Evolutionary conservation across 495 filamentous ascomycete species (phyloP).

Genomic region (Neurospora sp.): DNA sequence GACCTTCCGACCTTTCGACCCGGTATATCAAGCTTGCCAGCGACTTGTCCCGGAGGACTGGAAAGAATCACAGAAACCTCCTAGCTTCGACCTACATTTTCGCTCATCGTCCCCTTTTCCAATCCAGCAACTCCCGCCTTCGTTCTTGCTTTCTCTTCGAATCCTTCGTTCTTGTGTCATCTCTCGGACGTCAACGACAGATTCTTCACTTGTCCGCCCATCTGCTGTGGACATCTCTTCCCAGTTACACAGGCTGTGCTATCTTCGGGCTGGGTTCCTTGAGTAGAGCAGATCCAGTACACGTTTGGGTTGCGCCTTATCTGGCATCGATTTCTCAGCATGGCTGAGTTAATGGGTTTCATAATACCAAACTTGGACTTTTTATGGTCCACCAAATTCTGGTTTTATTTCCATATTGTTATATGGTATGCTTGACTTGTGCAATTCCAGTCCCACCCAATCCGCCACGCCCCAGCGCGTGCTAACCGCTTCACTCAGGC

Average conservation of each 20-base stretch:
- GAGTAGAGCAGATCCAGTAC: neutral
- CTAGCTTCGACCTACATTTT: neutral
- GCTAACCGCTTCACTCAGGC: conserved; percentile 22
- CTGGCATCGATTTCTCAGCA: conserved; percentile 8
- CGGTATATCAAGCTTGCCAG: neutral
- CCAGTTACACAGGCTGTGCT: neutral
- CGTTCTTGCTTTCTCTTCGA: neutral
- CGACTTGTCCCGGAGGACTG: neutral
- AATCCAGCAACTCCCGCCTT: neutral
- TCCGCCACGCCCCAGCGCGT: neutral
- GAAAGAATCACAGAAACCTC: neutral
- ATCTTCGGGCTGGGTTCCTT: conserved; percentile 2
- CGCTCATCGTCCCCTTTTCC: neutral
- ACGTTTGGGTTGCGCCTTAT: neutral
- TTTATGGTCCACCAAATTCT: conserved; percentile 26
- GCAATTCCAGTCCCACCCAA: neutral
- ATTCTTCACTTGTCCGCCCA: neutral
- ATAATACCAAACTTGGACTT: conserved; percentile 27
- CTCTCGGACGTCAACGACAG: neutral
- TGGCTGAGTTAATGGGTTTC: conserved; percentile 25
- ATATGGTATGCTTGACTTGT: conserved; percentile 29
- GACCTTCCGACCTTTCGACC: neutral
- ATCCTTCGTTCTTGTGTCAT: neutral
- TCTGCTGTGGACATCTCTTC: neutral
- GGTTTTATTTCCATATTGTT: conserved; percentile 26